Conservation (phyloP, 2,329 filamentous ascomycete species). For the Sporothrix brunneoviolacea region DNA sequence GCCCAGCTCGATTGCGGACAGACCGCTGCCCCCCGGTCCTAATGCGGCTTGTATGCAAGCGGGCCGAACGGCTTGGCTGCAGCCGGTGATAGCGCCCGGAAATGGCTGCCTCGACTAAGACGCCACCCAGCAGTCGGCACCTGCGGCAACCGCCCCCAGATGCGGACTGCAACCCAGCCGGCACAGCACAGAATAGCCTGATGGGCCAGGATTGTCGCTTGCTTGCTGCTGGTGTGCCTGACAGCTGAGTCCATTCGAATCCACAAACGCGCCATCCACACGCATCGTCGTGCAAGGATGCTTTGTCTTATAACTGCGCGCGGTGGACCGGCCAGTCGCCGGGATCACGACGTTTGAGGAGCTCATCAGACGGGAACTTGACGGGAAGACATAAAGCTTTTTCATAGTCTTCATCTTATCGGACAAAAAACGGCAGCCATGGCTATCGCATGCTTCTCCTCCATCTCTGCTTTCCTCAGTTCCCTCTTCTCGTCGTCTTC, state of each 20-base stretch:
- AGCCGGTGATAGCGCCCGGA: no score
- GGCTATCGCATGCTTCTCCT: neutral
- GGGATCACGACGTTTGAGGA: neutral
- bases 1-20: no score
- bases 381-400: conserved; percentile 1
- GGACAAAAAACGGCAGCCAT: neutral
- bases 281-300: neutral
- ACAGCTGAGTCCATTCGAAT: neutral
- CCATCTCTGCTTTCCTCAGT: neutral
- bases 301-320: neutral
- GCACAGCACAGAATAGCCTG: no score
- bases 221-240: no score
- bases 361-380: no score
- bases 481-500: neutral
- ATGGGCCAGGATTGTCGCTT: no score
- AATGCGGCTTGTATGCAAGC: conserved; percentile 4
- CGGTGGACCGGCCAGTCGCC: conserved; percentile 1
- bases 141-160: neutral
- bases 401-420: neutral
- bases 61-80: neutral
- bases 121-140: no score
- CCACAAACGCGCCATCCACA: conserved; percentile 3
- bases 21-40: no score
- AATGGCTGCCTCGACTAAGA: no score
- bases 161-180: no score